Conservation (phyloP, 1,284 basidiomycete genomes). For the Cutaneotrichosporon cyanovorans region DNA sequence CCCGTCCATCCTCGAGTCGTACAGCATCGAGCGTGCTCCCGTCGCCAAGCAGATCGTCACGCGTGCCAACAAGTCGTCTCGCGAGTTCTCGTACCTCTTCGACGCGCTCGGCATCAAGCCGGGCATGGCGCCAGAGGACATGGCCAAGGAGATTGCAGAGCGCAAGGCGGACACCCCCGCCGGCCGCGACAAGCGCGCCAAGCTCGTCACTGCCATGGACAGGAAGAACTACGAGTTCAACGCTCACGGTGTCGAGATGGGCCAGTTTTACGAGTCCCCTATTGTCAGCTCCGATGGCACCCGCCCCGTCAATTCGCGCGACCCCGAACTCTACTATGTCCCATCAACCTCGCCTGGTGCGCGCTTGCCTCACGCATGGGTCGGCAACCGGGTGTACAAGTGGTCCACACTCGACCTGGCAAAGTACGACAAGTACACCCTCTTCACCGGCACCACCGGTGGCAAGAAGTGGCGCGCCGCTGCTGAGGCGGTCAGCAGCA, state of each 20-base stretch:
- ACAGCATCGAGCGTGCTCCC: conserved; percentile 9
- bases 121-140: conserved; percentile 10
- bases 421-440: conserved; percentile 8
- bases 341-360: conserved; percentile 9
- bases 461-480: conserved; percentile 5
- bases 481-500: not conserved
- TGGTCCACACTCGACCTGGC: conserved; percentile 9
- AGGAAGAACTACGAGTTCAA: conserved; percentile 17
- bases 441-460: conserved; percentile 10
- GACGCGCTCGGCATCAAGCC: conserved; percentile 14
- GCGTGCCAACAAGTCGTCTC: conserved; percentile 13
- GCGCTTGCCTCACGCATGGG: conserved; percentile 13
- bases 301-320: conserved; percentile 4
- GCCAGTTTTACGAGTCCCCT: conserved; percentile 13
- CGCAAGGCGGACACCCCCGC: conserved; percentile 11
- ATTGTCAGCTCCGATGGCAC: conserved; percentile 9
- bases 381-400: conserved; percentile 6
- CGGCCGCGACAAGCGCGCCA: conserved; percentile 11
- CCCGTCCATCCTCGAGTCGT: conserved; percentile 13
- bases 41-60: conserved; percentile 17
- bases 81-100: conserved; percentile 16
- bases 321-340: conserved; percentile 12
- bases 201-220: conserved; percentile 13
- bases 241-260: conserved; percentile 15
- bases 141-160: conserved; percentile 15